Evolutionary conservation across 176 grass and related monocot genomes (phyloP), one percentile per base, ranked within the genome.

Genomic region (Ampelocalamus luodianensis): DNA sequence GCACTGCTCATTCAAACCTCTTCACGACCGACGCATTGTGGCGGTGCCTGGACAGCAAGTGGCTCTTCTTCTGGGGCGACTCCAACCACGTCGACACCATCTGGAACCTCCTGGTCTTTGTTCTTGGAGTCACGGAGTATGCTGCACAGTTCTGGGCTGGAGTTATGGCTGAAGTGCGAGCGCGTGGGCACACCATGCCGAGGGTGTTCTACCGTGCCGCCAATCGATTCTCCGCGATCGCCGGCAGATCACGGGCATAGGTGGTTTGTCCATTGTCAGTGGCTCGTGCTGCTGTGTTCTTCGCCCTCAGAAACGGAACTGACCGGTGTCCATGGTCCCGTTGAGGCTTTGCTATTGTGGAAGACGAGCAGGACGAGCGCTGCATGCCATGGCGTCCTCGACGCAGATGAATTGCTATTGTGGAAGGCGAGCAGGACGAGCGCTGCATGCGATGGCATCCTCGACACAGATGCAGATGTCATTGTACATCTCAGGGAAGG

Each of bases 11-110:
- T 98, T 98, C 89, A 89, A 32, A 60, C 80, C n/a, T 98, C 86
- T 98, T 95, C 50, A 70, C 62, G 10, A 60, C 87, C 77, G 91
- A 95, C 1, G 36, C n/a, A 10, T 85, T 93, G 9, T 98, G 95
- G 95, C 80, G 61, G 78, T 98, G 93, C 85, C 93, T 98, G 1
- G 74, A 87, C 68, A 83, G 85, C 68, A 95, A 90, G 76, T 98
- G 95, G 95, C 82, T 98, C 74, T 95, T 98, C 89, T 98, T 98
- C 82, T 98, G 95, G 95, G 93, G 95, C 40, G 93, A 98, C 56
- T 98, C 95, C 66, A 98, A 98, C 89, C 95, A 98, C 17, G 95
- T 98, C 13, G 93, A 98, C 85, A 98, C 95, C 68, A 91, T 98
- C 69, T 72, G 93, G 3, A 98, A 98, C 75, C 76, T 98, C 71